phyloP scores from a whole-genome alignment of 768 basidiomycete genomes.

The Suillus cothurnatus region DNA sequence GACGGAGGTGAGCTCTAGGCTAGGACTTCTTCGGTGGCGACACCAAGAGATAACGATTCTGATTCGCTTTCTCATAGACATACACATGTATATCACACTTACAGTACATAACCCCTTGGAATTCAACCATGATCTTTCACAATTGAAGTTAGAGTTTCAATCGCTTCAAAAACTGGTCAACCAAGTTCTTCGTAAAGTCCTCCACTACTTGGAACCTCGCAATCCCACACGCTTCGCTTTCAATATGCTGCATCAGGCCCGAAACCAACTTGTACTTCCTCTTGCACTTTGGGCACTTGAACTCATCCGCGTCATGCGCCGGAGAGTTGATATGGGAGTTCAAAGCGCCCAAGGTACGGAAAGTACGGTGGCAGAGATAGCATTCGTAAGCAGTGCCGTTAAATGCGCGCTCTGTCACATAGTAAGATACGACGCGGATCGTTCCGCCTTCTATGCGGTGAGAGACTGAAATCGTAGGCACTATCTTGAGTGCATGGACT shows the following conservation, averaged over 20 bases:
- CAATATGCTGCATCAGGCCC: slow-evolving; percentile 42
- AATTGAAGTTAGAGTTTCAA: background rate
- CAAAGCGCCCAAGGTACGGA: slow-evolving; percentile 32
- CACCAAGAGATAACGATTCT: background rate
- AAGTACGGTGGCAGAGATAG: slow-evolving; percentile 40
- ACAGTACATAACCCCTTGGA: background rate
- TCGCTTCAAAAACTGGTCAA: background rate
- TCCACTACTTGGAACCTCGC: background rate
- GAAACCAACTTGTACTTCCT: slow-evolving; percentile 39
- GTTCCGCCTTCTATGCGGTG: slow-evolving; percentile 26
- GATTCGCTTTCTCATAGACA: background rate
- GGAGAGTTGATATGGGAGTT: slow-evolving; percentile 32
- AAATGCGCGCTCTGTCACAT: slow-evolving; percentile 39
- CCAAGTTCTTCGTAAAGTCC: background rate
- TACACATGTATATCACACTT: background rate
- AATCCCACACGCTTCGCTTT: background rate
- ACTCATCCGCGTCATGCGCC: slow-evolving; percentile 41
- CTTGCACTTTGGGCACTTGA: slow-evolving; percentile 48
- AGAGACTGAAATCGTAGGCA: slow-evolving; percentile 38
- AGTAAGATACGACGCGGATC: slow-evolving; percentile 24
- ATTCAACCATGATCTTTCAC: background rate
- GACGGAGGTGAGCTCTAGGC: background rate
- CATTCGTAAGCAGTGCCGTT: slow-evolving; percentile 46
- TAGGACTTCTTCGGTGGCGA: background rate
- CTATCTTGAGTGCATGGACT: slow-evolving; percentile 35